Conservation (phyloP, 169 alveolate species). For the Amoebophrya sp. region DNA sequence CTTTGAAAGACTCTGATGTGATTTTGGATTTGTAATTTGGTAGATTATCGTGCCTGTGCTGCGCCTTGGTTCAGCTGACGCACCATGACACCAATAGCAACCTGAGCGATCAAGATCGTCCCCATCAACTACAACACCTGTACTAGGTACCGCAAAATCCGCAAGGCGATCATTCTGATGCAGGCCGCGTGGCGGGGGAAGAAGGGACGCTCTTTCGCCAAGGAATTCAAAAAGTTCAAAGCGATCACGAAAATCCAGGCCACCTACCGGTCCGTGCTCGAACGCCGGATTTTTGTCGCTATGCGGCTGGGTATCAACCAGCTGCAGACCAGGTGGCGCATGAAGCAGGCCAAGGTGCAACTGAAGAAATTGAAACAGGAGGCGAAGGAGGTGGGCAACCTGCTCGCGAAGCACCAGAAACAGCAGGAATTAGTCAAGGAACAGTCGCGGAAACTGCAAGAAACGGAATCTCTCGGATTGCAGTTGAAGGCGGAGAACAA, state of each 20-base stretch:
- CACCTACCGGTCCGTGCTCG: background rate
- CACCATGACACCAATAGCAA: too few relatives aligned
- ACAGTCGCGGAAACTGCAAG: background rate
- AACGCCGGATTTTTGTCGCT: background rate
- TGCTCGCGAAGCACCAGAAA: conserved; percentile 15
- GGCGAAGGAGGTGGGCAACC: background rate
- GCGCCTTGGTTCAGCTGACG: too few relatives aligned
- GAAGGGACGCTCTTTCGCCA: background rate
- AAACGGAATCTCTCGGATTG: background rate
- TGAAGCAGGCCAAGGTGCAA: conserved; percentile 1
- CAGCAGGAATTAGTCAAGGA: background rate
- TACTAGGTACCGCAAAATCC: background rate
- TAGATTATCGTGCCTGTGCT: too few relatives aligned
- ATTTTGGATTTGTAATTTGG: too few relatives aligned
- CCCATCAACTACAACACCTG: too few relatives aligned
- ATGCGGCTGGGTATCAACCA: background rate
- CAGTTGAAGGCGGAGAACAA: conserved; percentile 5
- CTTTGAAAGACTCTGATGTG: too few relatives aligned
- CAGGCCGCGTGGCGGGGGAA: background rate
- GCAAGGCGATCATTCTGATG: background rate
- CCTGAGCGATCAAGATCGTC: too few relatives aligned
- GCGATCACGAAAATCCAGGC: background rate
- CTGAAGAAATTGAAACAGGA: background rate
- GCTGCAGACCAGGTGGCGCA: conserved; percentile 13
- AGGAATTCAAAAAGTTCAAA: background rate